Evolutionary conservation across 768 basidiomycete species (phyloP).

Genomic region (Crassisporium funariophilum): DNA sequence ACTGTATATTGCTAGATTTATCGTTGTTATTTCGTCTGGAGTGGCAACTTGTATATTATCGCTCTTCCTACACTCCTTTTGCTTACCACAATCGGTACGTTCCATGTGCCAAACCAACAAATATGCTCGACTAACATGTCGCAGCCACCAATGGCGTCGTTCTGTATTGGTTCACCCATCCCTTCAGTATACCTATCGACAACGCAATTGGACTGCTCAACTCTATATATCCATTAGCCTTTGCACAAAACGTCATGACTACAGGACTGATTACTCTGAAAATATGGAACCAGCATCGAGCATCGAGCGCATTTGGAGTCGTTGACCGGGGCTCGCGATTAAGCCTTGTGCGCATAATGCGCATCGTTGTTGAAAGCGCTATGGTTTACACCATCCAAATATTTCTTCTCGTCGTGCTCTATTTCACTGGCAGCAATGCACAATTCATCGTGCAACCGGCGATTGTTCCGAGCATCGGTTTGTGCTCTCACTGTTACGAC

Average conservation of each 20-base stretch:
- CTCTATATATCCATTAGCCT: conserved; percentile 27
- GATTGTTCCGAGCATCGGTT: conserved; percentile 26
- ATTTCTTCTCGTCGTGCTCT: conserved; percentile 23
- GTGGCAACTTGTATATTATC: conserved; percentile 21
- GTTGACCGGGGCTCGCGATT: conserved; percentile 11
- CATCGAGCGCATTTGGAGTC: conserved; percentile 20
- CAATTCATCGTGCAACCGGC: conserved; percentile 22
- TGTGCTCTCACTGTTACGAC: neutral
- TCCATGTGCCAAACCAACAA: neutral
- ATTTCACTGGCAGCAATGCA: conserved; percentile 11
- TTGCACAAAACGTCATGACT: conserved; percentile 30
- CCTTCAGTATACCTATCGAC: conserved; percentile 5
- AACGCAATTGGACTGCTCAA: conserved; percentile 14
- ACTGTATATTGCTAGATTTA: conserved; percentile 24
- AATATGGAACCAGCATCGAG: conserved; percentile 28
- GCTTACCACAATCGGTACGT: conserved; percentile 21
- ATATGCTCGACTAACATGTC: neutral
- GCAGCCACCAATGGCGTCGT: conserved; percentile 21
- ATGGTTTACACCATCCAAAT: conserved; percentile 25
- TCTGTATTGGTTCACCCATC: conserved; percentile 29
- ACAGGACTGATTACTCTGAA: conserved; percentile 30
- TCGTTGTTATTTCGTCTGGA: conserved; percentile 32
- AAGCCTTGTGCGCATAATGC: conserved; percentile 14
- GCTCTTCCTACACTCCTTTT: conserved; percentile 24
- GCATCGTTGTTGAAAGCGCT: conserved; percentile 28